Conservation (phyloP, 805 yeast species). For the Cyberlindnera misumaiensis region DNA sequence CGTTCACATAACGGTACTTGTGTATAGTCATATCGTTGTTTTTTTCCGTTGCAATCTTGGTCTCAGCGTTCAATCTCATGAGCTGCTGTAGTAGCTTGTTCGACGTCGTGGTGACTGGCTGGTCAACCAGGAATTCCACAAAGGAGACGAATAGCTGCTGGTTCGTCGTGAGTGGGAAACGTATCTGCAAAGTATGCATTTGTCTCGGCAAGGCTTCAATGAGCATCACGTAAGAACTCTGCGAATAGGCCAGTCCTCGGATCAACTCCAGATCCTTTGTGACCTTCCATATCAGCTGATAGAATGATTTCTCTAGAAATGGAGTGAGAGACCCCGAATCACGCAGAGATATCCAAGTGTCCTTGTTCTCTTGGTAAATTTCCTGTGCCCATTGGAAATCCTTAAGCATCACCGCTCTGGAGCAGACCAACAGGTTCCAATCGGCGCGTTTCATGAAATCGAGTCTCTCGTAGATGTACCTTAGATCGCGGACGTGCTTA, state of each 20-base stretch:
- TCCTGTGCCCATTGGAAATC: conserved; percentile 5
- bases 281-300: conserved; percentile 14
- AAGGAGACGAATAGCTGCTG: conserved; percentile 8
- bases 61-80: conserved; percentile 6
- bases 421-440: conserved; percentile 7
- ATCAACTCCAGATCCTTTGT: conserved; percentile 4
- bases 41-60: conserved; percentile 4
- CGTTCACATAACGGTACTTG: conserved; percentile 12
- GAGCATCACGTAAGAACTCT: conserved; percentile 5
- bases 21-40: conserved; percentile 11
- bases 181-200: conserved; percentile 3
- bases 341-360: conserved; percentile 6
- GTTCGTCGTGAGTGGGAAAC: neutral
- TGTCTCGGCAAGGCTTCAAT: conserved; percentile 15
- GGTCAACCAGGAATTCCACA: conserved; percentile 3
- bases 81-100: conserved; percentile 8
- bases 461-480: conserved; percentile 8
- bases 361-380: conserved; percentile 5
- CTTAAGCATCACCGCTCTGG: conserved; percentile 9
- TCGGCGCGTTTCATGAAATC: conserved; percentile 8
- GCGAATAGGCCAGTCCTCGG: neutral
- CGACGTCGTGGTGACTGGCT: conserved; percentile 4
- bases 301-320: conserved; percentile 10
- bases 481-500: conserved; percentile 5
- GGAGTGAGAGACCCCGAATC: conserved; percentile 1